Evolutionary conservation across 345 rosid genomes (phyloP), one percentile per base, ranked within the genome.

Genomic region (Arabidopsis arenosa): DNA sequence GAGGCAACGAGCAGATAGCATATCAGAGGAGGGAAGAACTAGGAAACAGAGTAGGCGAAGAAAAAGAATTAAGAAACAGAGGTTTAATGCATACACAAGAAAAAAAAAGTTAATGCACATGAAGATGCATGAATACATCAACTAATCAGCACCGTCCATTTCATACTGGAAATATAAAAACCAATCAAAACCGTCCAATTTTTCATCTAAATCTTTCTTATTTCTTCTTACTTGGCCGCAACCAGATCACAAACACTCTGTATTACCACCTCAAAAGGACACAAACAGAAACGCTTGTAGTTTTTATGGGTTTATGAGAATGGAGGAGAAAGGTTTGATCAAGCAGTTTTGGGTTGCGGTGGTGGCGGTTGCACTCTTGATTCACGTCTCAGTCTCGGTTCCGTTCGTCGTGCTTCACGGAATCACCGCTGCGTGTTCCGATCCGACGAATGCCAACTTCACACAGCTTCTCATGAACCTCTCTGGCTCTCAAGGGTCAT

Each of bases 331-430:
- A 3, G 21, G 51, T 62, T 62, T 61, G 10, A 61, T 23, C 26
- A 23, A 53, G 33, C 35, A 41, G 41, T 69, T 0, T 76, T 40
- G 49, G 44, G 40, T 70, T 63, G 75, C 45, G 7, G 75, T 76
- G 26, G 71, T 53, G 59, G 26, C 26, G 26, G 30, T 70, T 75
- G 28, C 39, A 59, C 49, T 43, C 67, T 59, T 13, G 70, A 71
- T 81, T 63, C 82, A 86, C 2, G 72, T 83, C 69, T 82, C 86
- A 52, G 57, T 69, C 61, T 84, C 92, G 14, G 44, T 86, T 59
- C 97, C 97, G 51, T 92, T 92, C 73, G 75, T 92, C 37, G 79
- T 92, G 61, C 83, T 92, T 66, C 97, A 92, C 74, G 96, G 97
- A 72, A 83, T 77, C 2, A 12, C 68, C 65, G 67, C 86, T 82